phyloP scores from a whole-genome alignment of 2,329 filamentous ascomycete genomes.

The Monosporascus ibericus region DNA sequence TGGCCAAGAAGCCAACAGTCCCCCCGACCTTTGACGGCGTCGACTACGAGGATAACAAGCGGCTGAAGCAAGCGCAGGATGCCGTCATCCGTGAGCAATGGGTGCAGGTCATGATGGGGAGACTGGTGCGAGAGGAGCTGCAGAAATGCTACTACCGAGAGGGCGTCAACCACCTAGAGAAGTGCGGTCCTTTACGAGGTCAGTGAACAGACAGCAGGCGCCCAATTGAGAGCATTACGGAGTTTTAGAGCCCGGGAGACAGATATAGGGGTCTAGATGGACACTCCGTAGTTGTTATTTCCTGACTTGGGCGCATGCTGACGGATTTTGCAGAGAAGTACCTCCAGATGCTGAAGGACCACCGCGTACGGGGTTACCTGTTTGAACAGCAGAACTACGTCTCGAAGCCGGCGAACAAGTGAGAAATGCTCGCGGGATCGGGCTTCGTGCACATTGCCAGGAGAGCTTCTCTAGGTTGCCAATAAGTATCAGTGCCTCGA shows the following conservation, averaged over 20 bases:
- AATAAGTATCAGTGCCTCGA: neutral
- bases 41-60: slow-evolving; percentile 76
- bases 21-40: slow-evolving; percentile 80
- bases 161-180: slow-evolving; percentile 83
- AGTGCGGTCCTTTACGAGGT: slow-evolving; percentile 79
- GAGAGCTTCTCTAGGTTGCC: neutral
- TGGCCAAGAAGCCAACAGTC: slow-evolving; percentile 77
- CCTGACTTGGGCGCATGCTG: neutral
- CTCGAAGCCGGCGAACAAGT: slow-evolving; percentile 9
- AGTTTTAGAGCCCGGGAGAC: neutral
- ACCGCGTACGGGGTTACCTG: slow-evolving; percentile 72
- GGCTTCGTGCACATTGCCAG: too few species aligned
- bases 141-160: slow-evolving; percentile 80
- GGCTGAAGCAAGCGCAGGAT: slow-evolving; percentile 77
- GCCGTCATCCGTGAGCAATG: slow-evolving; percentile 80
- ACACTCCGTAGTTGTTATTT: neutral
- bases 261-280: neutral
- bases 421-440: slow-evolving; percentile 1
- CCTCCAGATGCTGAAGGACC: slow-evolving; percentile 67
- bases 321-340: slow-evolving; percentile 45
- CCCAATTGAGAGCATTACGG: neutral
- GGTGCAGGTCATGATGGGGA: slow-evolving; percentile 85
- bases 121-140: slow-evolving; percentile 75
- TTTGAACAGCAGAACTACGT: slow-evolving; percentile 76
- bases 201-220: slow-evolving; percentile 29